A percentile compares a stretch with the other conserved stretches of the same genome.
Conservation (phyloP, 805 yeast species). For the Ogataea haglerorum region DNA sequence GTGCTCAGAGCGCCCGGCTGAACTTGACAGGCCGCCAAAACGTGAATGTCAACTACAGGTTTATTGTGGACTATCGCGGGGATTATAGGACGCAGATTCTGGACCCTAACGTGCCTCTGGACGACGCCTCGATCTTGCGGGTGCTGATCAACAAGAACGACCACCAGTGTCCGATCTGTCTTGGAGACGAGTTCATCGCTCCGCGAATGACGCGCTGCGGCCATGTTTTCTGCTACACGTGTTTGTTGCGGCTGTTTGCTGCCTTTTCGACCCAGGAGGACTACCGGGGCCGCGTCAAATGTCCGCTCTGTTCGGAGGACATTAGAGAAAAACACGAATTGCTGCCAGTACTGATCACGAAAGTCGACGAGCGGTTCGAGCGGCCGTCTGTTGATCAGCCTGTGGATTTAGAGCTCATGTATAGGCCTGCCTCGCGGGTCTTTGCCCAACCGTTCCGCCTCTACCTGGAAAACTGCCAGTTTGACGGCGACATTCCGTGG, state of each 20-base stretch:
- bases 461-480: conserved; percentile 23
- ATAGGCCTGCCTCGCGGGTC: conserved; percentile 34
- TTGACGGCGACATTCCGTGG: conserved; percentile 54
- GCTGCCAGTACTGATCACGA: conserved; percentile 59
- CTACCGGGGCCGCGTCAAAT: conserved; percentile 56
- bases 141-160: conserved; percentile 70
- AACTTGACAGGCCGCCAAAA: conserved; percentile 62
- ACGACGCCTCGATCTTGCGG: conserved; percentile 57
- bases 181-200: conserved; percentile 78
- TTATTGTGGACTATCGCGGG: conserved; percentile 66
- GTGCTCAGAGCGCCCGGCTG: conserved; percentile 34
- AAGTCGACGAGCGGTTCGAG: conserved; percentile 52
- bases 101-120: conserved; percentile 76
- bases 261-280: conserved; percentile 38
- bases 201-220: conserved; percentile 97
- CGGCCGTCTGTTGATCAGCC: conserved; percentile 56
- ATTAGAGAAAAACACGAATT: conserved; percentile 52
- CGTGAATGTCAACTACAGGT: conserved; percentile 80
- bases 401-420: conserved; percentile 63
- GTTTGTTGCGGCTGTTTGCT: conserved; percentile 69
- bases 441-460: conserved; percentile 32
- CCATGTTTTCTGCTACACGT: conserved; percentile 82
- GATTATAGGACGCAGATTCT: conserved; percentile 54
- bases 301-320: conserved; percentile 74
- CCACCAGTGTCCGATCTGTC: conserved; percentile 84